These are phyloP conservation scores for Scheffersomyces titani DNA, from an alignment of 1,139 yeast genomes.

Conservation along the genomic window DNA sequence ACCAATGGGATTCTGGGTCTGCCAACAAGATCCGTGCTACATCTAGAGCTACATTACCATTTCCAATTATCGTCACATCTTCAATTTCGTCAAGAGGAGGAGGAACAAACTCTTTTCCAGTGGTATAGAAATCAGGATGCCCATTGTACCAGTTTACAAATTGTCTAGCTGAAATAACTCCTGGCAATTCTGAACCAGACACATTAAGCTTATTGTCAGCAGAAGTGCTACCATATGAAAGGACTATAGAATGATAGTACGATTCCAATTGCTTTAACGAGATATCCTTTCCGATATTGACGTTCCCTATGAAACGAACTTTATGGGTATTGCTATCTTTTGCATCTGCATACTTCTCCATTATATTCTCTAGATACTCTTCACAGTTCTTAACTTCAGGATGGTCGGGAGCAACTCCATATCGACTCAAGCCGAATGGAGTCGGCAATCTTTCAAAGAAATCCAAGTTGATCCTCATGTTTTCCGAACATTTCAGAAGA, in stretches of 20 bases:
- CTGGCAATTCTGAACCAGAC: conserved; percentile 60
- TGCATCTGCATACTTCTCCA: conserved; percentile 26
- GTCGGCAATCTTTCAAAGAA: conserved; percentile 82
- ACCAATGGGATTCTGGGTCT: conserved; percentile 56
- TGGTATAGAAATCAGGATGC: conserved; percentile 57
- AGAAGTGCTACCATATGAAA: conserved; percentile 80
- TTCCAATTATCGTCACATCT: conserved; percentile 83
- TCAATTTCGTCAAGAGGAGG: conserved; percentile 63
- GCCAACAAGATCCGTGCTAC: conserved; percentile 78
- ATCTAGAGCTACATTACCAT: conserved; percentile 97
- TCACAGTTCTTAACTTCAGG: conserved; percentile 94
- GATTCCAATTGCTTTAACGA: conserved; percentile 48
- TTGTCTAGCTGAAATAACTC: conserved; percentile 80
- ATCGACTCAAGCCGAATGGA: conserved; percentile 88
- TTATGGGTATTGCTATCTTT: conserved; percentile 20
- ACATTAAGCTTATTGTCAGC: conserved; percentile 58
- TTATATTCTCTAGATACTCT: conserved; percentile 72
- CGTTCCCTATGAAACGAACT: conserved; percentile 77
- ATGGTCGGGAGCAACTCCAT: conserved; percentile 99
- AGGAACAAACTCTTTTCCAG: conserved; percentile 26
- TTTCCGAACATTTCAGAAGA: conserved; percentile 45
- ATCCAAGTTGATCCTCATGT: conserved; percentile 47
- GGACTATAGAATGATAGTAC: conserved; percentile 69
- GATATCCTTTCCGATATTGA: conserved; percentile 60
- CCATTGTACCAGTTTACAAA: conserved; percentile 98